Base-by-base conservation (phyloP, 2,329 filamentous ascomycete species). In the Leptographium radiaticola region DNA sequence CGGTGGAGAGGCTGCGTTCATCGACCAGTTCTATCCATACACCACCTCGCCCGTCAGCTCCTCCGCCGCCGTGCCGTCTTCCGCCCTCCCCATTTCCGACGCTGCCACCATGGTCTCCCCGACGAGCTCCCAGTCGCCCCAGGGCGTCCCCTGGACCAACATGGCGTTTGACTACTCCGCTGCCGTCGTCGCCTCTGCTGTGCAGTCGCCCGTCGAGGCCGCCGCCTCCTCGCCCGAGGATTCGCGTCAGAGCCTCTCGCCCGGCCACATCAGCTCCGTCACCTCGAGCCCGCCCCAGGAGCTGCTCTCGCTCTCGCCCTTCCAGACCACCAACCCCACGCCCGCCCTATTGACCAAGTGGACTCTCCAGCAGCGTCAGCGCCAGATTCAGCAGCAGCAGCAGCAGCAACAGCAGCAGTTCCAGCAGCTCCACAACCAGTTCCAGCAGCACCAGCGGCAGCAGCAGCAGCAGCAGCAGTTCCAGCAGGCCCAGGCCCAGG, bases 281-380 rank as follows among this genome's bases (percentile, higher is more conserved):
- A 68, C 75, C 58, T 75, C 77, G 49, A 80, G 76, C 62, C 75
- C 74, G 54, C 73, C 74, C 58, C 73, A 77, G 56, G 71, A 75
- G 55, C 75, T 79, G 55, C 74, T 76, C 36, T 80, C 78, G 58
- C 74, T 76, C 34, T 80, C 78, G 59, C 76, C 78, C 5, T 80
- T 74, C 63, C 74, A 76, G 62, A 67, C 71, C 49, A 67, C 70
- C 53, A 77, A 77, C 62, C 69, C 75, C 15, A 67, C 73, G 36
- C 66, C 72, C 12, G 66, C 68, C 15, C 66, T 75, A 50, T 65
- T 84, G 58, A 76, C 77, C 48, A 79, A 83, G 67, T 84, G 80
- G 79, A 75, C 80, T 25, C 72, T 84, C 51, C 74, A 77, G 53
- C 75, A 78, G 58, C 74, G 76, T 51, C 75, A 75, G 60, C 72